Percentiles rank a stretch among this genome's conserved stretches.
phyloP scores from a whole-genome alignment of 2,329 filamentous ascomycete species.

The Apiospora aurea region DNA sequence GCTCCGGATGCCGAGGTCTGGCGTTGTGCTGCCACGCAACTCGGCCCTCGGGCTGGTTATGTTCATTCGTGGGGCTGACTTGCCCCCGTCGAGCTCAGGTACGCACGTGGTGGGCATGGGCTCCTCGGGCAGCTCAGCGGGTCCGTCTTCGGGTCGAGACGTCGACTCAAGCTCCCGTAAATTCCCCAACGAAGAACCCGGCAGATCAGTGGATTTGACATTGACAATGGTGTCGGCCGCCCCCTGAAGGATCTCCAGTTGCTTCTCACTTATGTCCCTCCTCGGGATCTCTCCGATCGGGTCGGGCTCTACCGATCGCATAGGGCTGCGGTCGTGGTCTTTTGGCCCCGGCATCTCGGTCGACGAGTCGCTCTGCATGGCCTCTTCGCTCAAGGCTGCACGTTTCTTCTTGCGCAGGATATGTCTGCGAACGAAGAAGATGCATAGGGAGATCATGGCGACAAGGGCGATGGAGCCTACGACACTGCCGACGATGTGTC shows the following conservation, averaged over 20 bases:
- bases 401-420: slow-evolving; percentile 2
- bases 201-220: neutral
- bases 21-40: neutral
- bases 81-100: too few species aligned
- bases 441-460: neutral
- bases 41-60: neutral
- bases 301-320: neutral
- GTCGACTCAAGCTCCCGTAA: neutral
- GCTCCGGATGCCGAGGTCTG: neutral
- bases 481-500: slow-evolving; percentile 13
- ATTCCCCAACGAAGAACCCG: neutral
- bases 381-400: slow-evolving; percentile 14
- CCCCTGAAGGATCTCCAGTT: neutral
- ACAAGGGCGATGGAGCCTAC: slow-evolving; percentile 21
- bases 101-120: too few species aligned
- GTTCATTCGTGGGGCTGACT: too few species aligned
- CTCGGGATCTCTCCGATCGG: neutral
- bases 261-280: neutral
- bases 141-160: neutral
- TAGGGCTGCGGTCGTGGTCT: neutral
- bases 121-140: neutral
- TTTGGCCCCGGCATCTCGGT: neutral
- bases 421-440: neutral
- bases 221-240: slow-evolving; percentile 21
- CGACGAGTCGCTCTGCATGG: slow-evolving; percentile 6